A percentile compares a stretch with the other conserved stretches of the same genome.
Conservation (phyloP, 1,139 yeast genomes). For the Scheffersomyces stambukii region DNA sequence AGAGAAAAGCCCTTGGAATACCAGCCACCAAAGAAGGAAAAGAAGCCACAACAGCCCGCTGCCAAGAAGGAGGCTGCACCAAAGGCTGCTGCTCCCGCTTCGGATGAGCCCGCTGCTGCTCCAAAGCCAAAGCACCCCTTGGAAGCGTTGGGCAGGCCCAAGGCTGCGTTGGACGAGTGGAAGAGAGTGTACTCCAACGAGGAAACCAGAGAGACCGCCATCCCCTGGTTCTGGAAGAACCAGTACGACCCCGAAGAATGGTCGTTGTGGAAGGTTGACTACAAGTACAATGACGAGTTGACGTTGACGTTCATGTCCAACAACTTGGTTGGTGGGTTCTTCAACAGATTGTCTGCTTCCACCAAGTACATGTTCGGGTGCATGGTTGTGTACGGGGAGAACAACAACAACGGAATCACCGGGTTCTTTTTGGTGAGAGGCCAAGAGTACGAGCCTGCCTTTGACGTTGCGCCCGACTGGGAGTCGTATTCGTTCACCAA, state of each 20-base stretch:
- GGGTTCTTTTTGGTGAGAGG: slow-evolving; percentile 97
- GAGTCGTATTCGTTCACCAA: slow-evolving; percentile 55
- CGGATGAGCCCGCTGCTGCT: slow-evolving; percentile 30
- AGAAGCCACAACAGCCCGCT: slow-evolving; percentile 42
- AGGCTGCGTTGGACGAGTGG: slow-evolving; percentile 83
- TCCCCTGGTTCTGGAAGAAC: slow-evolving; percentile 97
- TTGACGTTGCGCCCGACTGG: slow-evolving; percentile 99
- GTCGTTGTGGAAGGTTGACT: slow-evolving; percentile 93
- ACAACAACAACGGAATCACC: slow-evolving; percentile 95
- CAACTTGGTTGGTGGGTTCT: slow-evolving; percentile 98
- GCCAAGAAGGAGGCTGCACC: slow-evolving; percentile 33
- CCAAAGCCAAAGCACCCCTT: slow-evolving; percentile 91
- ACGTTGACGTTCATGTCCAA: slow-evolving; percentile 97
- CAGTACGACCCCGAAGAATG: slow-evolving; percentile 89
- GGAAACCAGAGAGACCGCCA: slow-evolving; percentile 90
- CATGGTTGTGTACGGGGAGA: slow-evolving; percentile 94
- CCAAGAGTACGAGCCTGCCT: slow-evolving; percentile 85
- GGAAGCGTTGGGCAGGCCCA: slow-evolving; percentile 74
- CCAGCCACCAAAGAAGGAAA: slow-evolving; percentile 80
- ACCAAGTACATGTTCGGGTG: slow-evolving; percentile 93
- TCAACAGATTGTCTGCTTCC: slow-evolving; percentile 90
- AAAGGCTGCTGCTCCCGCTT: slow-evolving; percentile 39
- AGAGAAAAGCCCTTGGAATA: slow-evolving; percentile 63
- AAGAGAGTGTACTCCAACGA: slow-evolving; percentile 96
- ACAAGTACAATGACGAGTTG: slow-evolving; percentile 97